Evolutionary conservation across 495 filamentous ascomycete species (phyloP).

Genomic region (Astrocystis sublimbata): DNA sequence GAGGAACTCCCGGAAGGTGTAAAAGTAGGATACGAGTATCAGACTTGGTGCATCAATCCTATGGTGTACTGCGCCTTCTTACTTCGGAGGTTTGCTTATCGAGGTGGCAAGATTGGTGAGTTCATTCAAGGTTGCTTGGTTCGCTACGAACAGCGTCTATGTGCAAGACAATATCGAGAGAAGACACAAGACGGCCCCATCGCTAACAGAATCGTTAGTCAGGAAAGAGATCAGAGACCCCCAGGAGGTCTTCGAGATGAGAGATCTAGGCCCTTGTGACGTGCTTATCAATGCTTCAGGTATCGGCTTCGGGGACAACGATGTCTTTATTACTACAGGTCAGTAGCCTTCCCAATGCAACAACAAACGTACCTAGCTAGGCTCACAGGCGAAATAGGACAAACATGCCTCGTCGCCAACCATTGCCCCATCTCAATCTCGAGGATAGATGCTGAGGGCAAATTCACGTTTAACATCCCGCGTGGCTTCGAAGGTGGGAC

Average conservation of each 20-base stretch:
- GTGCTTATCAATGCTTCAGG: conserved; percentile 63
- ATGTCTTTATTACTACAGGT: conserved; percentile 59
- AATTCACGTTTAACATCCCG: conserved; percentile 60
- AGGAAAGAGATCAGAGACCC: conserved; percentile 45
- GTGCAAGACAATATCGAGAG: no score
- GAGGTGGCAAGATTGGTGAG: conserved; percentile 45
- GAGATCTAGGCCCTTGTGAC: conserved; percentile 38
- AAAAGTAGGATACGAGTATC: conserved; percentile 58
- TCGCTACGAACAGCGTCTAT: no score
- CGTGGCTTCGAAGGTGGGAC: conserved; percentile 61
- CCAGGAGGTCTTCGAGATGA: conserved; percentile 49
- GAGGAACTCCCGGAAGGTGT: conserved; percentile 50
- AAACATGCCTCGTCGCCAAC: conserved; percentile 47
- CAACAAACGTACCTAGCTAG: not conserved
- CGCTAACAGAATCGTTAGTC: conserved; percentile 14
- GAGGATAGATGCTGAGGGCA: conserved; percentile 59
- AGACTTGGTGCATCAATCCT: conserved; percentile 60
- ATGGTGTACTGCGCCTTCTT: conserved; percentile 62
- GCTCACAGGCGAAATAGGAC: conserved; percentile 30
- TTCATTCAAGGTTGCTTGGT: no score
- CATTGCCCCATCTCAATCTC: conserved; percentile 55
- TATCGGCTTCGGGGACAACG: conserved; percentile 52
- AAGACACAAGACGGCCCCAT: no score
- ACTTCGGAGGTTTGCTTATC: conserved; percentile 52
- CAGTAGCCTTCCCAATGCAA: conserved; percentile 14